Conservation (phyloP, 345 rosid species). For the Bruguiera gymnorhiza region DNA sequence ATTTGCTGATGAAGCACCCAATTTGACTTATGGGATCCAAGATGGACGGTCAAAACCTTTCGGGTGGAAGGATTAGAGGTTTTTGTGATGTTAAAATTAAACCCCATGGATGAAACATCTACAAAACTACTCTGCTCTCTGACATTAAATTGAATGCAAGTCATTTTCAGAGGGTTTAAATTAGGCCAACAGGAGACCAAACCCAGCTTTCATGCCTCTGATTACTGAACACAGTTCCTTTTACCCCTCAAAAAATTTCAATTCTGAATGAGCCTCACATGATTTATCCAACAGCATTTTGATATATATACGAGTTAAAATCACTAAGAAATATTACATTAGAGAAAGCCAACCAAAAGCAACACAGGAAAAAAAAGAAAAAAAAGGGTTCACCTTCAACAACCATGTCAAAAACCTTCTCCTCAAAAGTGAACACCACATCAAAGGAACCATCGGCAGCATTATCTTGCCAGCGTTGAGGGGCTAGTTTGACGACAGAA, state of each 20-base stretch:
- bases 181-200: not conserved
- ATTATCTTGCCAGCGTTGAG: slow-evolving; percentile 96
- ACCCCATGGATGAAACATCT: not conserved
- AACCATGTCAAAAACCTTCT: slow-evolving; percentile 86
- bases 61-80: not conserved
- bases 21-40: not conserved
- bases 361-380: not conserved
- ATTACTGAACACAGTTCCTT: not conserved
- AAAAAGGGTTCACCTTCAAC: slow-evolving; percentile 53
- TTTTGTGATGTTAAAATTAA: not conserved
- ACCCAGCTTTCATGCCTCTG: not conserved
- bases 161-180: not conserved
- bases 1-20: not conserved
- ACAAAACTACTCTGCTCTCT: not conserved
- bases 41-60: not conserved
- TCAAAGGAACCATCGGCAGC: slow-evolving; percentile 82
- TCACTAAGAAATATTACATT: too few relatives aligned
- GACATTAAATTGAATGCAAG: not conserved
- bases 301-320: too few relatives aligned
- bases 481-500: slow-evolving; percentile 65
- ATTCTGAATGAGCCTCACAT: not conserved
- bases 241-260: not conserved
- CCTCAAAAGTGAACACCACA: slow-evolving; percentile 80
- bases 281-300: too few relatives aligned
- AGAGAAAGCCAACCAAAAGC: not conserved